Evolutionary conservation across 169 alveolate genomes (phyloP), one percentile per base, ranked within the genome.

Genomic region (Cytauxzoon felis): DNA sequence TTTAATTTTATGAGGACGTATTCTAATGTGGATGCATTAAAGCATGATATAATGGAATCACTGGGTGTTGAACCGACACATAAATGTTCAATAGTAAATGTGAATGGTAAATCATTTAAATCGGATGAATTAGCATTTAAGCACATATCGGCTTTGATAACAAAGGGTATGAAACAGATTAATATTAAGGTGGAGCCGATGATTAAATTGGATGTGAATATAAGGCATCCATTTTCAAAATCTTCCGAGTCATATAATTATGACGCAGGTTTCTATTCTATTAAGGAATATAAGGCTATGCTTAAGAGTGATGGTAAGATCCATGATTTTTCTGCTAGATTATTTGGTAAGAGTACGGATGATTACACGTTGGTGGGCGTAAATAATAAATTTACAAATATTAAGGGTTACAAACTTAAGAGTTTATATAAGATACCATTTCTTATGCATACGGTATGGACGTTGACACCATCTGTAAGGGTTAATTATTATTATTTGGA

Each of bases 31-130:
- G 56, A 58, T 8, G 40, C 42, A 18, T 8, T 73, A 18, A 54
- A 57, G 45, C 52, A 52, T 23, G 78, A 67, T 8, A 65, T 73
- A 7, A 30, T 73, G 79, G 23, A 26, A 16, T 40, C 84, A 4
- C 51, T 73, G 16, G 84, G 84, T 16, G 27, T 48, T 19, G 84
- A 73, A 56, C 79, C 69, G 8, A 56, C 53, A 19, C 84, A 73
- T 53, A 41, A 73, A 19, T 43, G 68, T 18, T 52, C 18, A 18
- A 56, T 73, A 5, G 47, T 57, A 29, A 41, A 52, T 34, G 78
- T 73, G 13, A 73, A 73, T 47, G 78, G 78, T 4, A 16, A 42
- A 29, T 34, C 47, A 16, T 63, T 38, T 48, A 50, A 21, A 3
- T 56, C 34, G 16, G 84, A 62, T 27, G 52, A 41, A n/a, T 42